Evolutionary conservation across 1,139 yeast species (phyloP).

Genomic region (Geotrichum citri-aurantii): DNA sequence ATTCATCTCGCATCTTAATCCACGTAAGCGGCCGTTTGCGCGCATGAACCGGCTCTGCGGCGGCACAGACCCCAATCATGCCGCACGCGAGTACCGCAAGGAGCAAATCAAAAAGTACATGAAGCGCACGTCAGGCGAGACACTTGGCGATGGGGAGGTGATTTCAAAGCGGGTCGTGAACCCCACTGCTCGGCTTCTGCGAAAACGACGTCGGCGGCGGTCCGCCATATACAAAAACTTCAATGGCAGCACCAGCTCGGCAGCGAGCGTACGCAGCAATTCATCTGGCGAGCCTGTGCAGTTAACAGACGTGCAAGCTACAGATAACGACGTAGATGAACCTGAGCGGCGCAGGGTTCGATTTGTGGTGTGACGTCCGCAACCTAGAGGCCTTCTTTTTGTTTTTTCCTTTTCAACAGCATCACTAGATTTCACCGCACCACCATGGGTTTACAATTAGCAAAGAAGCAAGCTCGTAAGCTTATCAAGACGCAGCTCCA

Average conservation of each 20-base stretch:
- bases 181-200: neutral
- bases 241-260: neutral
- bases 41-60: neutral
- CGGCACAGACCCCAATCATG: neutral
- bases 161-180: neutral
- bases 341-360: constrained; percentile 4
- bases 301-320: neutral
- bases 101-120: constrained; percentile 3
- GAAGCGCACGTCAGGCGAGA: neutral
- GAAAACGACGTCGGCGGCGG: neutral
- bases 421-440: neutral
- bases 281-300: neutral
- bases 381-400: neutral
- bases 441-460: constrained; percentile 1
- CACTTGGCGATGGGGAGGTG: neutral
- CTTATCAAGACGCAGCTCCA: constrained; percentile 21
- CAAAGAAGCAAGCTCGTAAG: constrained; percentile 28
- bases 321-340: neutral
- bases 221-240: neutral
- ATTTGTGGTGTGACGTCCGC: constrained; percentile 8
- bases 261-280: neutral
- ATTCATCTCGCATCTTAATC: neutral
- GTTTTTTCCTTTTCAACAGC: neutral
- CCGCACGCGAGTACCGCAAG: constrained; percentile 6
- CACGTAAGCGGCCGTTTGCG: neutral